A percentile compares a stretch with the other conserved stretches of the same genome.
phyloP scores from a whole-genome alignment of 306 rosid genomes.

The Malus sieversii region DNA sequence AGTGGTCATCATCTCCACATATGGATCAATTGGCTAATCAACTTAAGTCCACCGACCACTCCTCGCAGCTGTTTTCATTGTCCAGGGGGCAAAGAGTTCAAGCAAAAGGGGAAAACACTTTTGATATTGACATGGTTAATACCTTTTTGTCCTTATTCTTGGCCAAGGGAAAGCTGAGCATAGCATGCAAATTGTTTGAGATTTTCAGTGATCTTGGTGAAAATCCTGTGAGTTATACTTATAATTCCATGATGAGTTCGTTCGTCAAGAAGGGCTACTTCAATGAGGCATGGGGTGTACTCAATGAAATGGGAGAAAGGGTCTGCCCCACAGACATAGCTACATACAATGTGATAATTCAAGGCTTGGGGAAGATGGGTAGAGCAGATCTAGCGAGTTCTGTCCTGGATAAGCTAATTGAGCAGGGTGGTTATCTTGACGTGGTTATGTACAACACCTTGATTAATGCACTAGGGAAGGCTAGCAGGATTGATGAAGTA shows the following conservation, averaged over 20 bases:
- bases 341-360: conserved; percentile 80
- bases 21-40: conserved; percentile 67
- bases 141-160: conserved; percentile 77
- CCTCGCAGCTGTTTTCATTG: conserved; percentile 36
- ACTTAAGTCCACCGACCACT: conserved; percentile 23
- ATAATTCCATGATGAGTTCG: conserved; percentile 82
- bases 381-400: conserved; percentile 87
- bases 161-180: conserved; percentile 77
- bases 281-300: conserved; percentile 66
- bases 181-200: conserved; percentile 89
- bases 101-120: conserved; percentile 41
- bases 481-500: conserved; percentile 63
- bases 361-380: conserved; percentile 92
- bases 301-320: conserved; percentile 67
- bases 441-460: conserved; percentile 88
- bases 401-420: conserved; percentile 67
- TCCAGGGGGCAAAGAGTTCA: conserved; percentile 60
- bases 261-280: conserved; percentile 89
- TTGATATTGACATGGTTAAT: conserved; percentile 77
- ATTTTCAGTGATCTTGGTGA: conserved; percentile 68
- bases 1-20: conserved; percentile 78
- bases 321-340: conserved; percentile 78
- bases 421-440: conserved; percentile 89
- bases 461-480: conserved; percentile 83
- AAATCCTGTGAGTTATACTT: conserved; percentile 63